phyloP scores from a whole-genome alignment of 1,284 basidiomycete genomes.

The Cryptococcus sp. region DNA sequence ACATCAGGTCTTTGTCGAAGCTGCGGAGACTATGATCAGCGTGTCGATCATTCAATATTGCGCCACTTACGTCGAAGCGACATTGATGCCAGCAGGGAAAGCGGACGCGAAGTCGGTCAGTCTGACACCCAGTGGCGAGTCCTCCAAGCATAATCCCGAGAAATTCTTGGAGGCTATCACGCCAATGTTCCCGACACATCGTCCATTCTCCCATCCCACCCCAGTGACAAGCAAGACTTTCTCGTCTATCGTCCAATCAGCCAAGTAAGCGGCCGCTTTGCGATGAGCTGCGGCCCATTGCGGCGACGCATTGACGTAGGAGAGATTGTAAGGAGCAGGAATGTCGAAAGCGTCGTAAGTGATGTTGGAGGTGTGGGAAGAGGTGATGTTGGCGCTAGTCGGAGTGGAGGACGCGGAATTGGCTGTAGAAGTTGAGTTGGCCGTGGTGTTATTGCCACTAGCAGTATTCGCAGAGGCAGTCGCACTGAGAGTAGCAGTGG shows the following conservation, averaged over 20 bases:
- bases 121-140: slow-evolving; percentile 62
- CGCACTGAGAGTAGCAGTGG: background rate
- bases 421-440: background rate
- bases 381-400: background rate
- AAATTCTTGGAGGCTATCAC: slow-evolving; percentile 65
- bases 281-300: slow-evolving; percentile 35
- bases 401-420: background rate
- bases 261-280: slow-evolving; percentile 49
- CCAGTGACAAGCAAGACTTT: slow-evolving; percentile 56
- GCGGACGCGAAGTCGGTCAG: slow-evolving; percentile 64
- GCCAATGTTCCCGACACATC: slow-evolving; percentile 70
- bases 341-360: slow-evolving; percentile 13
- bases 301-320: slow-evolving; percentile 10
- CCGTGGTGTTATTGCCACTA: background rate
- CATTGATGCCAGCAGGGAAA: slow-evolving; percentile 74
- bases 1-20: slow-evolving; percentile 71
- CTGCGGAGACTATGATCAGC: slow-evolving; percentile 25
- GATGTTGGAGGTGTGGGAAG: background rate
- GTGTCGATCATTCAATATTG: no score
- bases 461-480: background rate
- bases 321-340: slow-evolving; percentile 7
- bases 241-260: slow-evolving; percentile 54
- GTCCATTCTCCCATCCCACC: slow-evolving; percentile 49
- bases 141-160: slow-evolving; percentile 67
- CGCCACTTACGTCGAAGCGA: slow-evolving; percentile 61